These are phyloP conservation scores for Solanum virginianum DNA, from an alignment of 257 asterid genomes.

Conservation along the genomic window DNA sequence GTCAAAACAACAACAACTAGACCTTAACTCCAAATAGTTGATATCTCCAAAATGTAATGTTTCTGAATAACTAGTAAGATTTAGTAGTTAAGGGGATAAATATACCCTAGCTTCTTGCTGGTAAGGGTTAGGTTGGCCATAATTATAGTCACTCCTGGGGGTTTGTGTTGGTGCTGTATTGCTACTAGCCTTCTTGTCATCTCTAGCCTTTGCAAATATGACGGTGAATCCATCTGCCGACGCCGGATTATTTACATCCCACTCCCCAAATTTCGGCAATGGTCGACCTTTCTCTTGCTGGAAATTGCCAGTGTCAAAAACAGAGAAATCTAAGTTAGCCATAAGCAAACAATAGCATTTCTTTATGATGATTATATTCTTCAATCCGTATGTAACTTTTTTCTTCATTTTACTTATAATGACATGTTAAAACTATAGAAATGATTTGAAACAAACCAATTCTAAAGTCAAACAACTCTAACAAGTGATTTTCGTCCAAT, in stretches of 20 bases:
- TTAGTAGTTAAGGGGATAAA: not conserved
- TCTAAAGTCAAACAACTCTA: not conserved
- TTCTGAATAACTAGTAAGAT: not conserved
- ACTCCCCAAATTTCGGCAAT: constrained; percentile 40
- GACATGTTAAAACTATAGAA: not conserved
- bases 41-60: not conserved
- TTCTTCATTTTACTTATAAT: not conserved
- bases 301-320: not conserved
- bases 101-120: constrained; percentile 3
- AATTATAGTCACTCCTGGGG: not conserved
- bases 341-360: not conserved
- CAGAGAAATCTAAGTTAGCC: not conserved
- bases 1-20: not conserved
- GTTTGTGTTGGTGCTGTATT: not conserved
- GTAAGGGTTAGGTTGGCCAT: not conserved
- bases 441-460: not conserved
- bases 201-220: constrained; percentile 41
- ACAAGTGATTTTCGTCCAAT: not conserved
- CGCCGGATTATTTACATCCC: constrained; percentile 39
- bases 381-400: not conserved
- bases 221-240: constrained; percentile 42
- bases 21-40: not conserved
- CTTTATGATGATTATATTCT: not conserved
- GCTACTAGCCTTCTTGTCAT: constrained; percentile 30
- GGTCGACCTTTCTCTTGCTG: constrained; percentile 28